Evolutionary conservation across 345 rosid species (phyloP), one percentile per base, ranked within the genome.

Genomic region (Geranium brycei): DNA sequence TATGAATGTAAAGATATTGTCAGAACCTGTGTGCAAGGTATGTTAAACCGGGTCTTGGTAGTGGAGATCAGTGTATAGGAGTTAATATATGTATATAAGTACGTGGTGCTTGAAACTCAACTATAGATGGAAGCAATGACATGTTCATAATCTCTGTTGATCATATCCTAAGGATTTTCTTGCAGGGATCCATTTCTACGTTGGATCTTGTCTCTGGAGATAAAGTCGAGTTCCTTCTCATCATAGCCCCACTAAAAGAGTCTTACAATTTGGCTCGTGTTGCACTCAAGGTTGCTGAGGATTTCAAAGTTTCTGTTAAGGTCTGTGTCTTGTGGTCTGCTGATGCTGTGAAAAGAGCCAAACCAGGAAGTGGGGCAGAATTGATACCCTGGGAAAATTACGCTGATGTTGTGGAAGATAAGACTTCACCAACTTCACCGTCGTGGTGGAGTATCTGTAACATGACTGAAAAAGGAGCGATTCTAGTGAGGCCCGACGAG

Each of bases 381-480:
- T 60, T 85, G 69, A 81, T 86, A 51, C 92, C 91, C 16, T 79
- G 89, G 83, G 68, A 78, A 61, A 87, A 79, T 72, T 80, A 53
- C 69, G 58, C 79, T 18, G 93, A 91, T 51, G 85, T 85, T 58
- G 68, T 76, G 69, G 89, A 87, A 74, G 83, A 76, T 57, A 69
- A 72, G 61, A 78, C 62, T 58, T 60, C 78, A 10, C n/a, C 73
- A 14, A 59, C 75, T 71, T 71, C 78, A 17, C 64, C 70, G 15
- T 87, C 85, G 14, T 89, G 96, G 95, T 89, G 98, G 96, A 82
- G 71, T 62, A 73, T 84, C 47, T 89, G 91, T 69, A 72, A 73
- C 69, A 84, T 92, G 90, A 78, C 86, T 4, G 72, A 81, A 28
- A 78, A 66, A 60, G 97, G 97, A 62, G 85, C 83, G 17, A 77